Evolutionary conservation across 2,329 filamentous ascomycete genomes (phyloP), one percentile per base, ranked within the genome.

Genomic region (Paramyrothecium roridum): DNA sequence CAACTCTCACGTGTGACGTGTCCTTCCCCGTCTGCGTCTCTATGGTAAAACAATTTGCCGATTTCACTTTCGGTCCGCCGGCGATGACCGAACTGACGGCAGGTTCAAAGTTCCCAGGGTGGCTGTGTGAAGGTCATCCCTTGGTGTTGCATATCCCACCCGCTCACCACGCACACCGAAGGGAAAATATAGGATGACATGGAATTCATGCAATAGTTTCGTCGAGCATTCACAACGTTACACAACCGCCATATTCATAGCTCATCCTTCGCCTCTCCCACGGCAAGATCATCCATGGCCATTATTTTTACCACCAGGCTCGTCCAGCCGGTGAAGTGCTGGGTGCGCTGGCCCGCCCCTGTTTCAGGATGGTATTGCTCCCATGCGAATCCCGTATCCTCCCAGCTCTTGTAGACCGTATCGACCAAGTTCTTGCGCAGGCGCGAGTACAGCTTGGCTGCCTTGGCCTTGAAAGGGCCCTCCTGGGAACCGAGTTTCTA

Each of bases 291-390:
- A 8, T 91, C 89, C 91, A 99, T 93, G 49, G 86, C 85, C 92
- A 98, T 96, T 62, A 99, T 91, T 79, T 96, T 97, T 48, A 98
- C 93, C 50, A 98, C 90, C 73, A 98, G 78, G 70, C 91, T 96
- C n/a, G 95, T 99, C 95, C 95, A 99, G 52, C 95, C 95, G 0
- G 95, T 97, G 70, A 99, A 99, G 73, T 98, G 93, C 79, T 97
- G 92, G 6, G 93, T 98, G 46, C 95, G 83, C 78, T 98, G 93
- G n/a, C 95, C 95, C 53, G 84, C 83, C 48, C 95, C 95, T 3
- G 91, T 96, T 65, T 96, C 91, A 0, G 93, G 91, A 70, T 96
- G 91, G 73, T 98, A 99, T 76, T 99, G 95, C 75, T 99, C 95
- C 93, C 93, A 99, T 0, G 93, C 95, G 70, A 98, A 98, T 19